A percentile compares a stretch with the other conserved stretches of the same genome.
These are phyloP conservation scores for Pseudognaphalium luteoalbum DNA, from an alignment of 129 eudicot genomes.

Conservation along the genomic window DNA sequence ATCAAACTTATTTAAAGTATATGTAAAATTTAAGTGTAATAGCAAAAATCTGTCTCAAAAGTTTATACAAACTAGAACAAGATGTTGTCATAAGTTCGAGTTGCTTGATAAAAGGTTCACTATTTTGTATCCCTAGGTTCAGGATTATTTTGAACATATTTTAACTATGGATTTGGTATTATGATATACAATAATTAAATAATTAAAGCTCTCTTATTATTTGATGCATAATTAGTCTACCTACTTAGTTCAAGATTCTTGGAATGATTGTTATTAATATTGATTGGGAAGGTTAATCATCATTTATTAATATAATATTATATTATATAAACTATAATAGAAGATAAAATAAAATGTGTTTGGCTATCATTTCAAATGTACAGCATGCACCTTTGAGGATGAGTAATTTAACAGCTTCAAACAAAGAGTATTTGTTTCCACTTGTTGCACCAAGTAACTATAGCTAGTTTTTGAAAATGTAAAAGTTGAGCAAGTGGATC, in stretches of 20 bases:
- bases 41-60: too few species aligned
- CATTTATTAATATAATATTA: background rate
- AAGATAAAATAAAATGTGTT: too few species aligned
- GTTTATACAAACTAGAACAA: background rate
- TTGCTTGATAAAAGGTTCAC: background rate
- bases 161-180: background rate
- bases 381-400: background rate
- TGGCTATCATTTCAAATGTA: constrained; percentile 5
- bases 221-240: constrained; percentile 18
- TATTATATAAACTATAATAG: background rate
- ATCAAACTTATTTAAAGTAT: too few species aligned
- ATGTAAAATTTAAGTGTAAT: too few species aligned
- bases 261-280: background rate
- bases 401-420: background rate
- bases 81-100: background rate
- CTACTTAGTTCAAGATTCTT: constrained; percentile 15
- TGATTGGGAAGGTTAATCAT: constrained; percentile 5
- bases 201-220: constrained; percentile 13
- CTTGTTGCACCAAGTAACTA: background rate
- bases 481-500: constrained; percentile 23
- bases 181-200: background rate
- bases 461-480: background rate
- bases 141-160: background rate
- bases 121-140: background rate
- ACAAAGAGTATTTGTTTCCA: background rate